phyloP scores from a whole-genome alignment of 768 basidiomycete species.

The Boletus huronensis region DNA sequence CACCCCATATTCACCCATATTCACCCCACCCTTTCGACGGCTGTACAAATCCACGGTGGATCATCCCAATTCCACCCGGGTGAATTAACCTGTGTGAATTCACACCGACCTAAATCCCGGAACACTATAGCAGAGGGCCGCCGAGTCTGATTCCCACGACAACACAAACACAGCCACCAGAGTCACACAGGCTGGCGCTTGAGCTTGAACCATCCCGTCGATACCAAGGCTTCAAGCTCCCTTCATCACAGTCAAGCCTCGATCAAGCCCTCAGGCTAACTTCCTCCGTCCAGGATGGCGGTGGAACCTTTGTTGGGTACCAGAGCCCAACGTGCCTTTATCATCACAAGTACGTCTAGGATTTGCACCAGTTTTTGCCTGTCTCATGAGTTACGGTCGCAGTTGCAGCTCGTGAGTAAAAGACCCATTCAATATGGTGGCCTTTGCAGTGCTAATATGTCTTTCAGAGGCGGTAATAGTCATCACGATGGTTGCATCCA shows the following conservation, averaged over 20 bases:
- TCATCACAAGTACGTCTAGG: constrained; percentile 56
- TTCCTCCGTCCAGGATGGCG: constrained; percentile 48
- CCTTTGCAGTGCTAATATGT: neutral
- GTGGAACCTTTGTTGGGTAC: constrained; percentile 71
- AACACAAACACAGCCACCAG: constrained; percentile 19
- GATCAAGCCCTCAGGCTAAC: constrained; percentile 11
- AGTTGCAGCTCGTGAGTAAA: constrained; percentile 60
- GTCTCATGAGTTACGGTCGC: constrained; percentile 10
- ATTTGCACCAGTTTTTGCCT: neutral
- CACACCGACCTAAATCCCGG: too few species aligned
- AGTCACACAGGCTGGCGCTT: neutral
- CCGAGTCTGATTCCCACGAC: neutral
- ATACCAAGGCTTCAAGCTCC: neutral
- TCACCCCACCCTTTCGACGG: too few species aligned
- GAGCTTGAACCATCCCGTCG: neutral
- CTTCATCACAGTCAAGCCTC: constrained; percentile 13
- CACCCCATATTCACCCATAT: too few species aligned
- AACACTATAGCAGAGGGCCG: too few species aligned
- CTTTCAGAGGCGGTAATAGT: constrained; percentile 69
- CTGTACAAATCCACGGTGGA: too few species aligned
- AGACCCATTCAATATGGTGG: neutral
- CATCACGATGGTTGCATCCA: constrained; percentile 68
- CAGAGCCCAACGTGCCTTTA: constrained; percentile 67
- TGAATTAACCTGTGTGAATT: too few species aligned
- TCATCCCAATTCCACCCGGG: too few species aligned